Conservation (phyloP, 495 filamentous ascomycete genomes). For the Saxispiralis lemnorum region DNA sequence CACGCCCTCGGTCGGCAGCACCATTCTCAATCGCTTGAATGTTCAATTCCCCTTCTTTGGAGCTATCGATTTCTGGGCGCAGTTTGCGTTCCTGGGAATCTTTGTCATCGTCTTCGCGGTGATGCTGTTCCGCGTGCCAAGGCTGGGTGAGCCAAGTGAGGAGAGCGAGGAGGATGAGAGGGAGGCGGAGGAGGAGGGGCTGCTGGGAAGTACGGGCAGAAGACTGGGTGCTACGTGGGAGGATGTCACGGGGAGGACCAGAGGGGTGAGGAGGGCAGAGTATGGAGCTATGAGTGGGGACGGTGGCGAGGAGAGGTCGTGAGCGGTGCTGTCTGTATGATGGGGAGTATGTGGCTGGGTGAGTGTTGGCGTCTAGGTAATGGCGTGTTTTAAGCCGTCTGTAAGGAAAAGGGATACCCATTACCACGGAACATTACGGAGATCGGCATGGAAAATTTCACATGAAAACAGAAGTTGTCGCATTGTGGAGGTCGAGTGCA, state of each 20-base stretch:
- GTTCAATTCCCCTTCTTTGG: constrained; percentile 93
- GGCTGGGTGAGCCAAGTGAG: constrained; percentile 39
- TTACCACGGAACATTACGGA: too few relatives aligned
- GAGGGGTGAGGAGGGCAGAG: constrained; percentile 15
- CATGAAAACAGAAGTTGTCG: too few relatives aligned
- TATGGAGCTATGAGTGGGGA: constrained; percentile 11
- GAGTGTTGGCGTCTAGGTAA: too few relatives aligned
- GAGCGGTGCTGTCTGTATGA: constrained; percentile 6
- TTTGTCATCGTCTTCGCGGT: constrained; percentile 63
- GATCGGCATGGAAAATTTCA: too few relatives aligned
- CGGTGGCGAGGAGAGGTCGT: background rate
- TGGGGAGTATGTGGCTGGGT: constrained; percentile 1
- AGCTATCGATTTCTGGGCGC: constrained; percentile 83
- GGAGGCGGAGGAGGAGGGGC: constrained; percentile 84
- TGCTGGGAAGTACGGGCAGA: constrained; percentile 64
- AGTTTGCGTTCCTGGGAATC: constrained; percentile 77
- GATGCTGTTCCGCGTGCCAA: constrained; percentile 62
- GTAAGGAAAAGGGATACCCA: background rate
- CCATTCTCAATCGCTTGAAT: constrained; percentile 84
- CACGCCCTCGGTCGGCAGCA: constrained; percentile 76
- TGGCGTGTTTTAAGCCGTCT: background rate
- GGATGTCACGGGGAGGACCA: constrained; percentile 49
- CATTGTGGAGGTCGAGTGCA: too few relatives aligned
- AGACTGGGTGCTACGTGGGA: constrained; percentile 74
- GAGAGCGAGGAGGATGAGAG: constrained; percentile 76